These are phyloP conservation scores for Pythium phragmitis DNA, from an alignment of 352 stramenopile genomes.

Conservation along the genomic window DNA sequence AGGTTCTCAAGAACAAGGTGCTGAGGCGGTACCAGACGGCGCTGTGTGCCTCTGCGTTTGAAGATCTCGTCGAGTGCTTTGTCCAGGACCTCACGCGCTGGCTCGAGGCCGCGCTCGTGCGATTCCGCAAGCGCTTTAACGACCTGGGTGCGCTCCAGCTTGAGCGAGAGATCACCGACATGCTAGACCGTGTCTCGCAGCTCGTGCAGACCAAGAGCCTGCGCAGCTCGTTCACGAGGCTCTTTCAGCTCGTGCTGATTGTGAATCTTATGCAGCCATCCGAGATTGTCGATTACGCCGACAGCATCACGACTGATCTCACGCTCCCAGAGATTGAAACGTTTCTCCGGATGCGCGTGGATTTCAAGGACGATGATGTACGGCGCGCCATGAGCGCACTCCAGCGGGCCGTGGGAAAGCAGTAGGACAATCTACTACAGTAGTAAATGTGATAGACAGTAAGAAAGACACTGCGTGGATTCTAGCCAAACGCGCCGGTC, in stretches of 20 bases:
- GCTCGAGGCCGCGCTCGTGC: conserved; percentile 52
- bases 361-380: conserved; percentile 63
- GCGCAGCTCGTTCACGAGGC: conserved; percentile 59
- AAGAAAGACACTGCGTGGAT: neutral
- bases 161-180: conserved; percentile 69
- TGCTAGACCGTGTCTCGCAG: conserved; percentile 49
- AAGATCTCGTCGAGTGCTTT: conserved; percentile 62
- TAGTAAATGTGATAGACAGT: neutral
- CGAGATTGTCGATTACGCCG: conserved; percentile 69
- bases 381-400: conserved; percentile 31
- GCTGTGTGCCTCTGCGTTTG: conserved; percentile 60
- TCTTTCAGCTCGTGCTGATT: conserved; percentile 79
- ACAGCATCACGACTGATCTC: conserved; percentile 49
- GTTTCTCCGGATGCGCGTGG: conserved; percentile 64
- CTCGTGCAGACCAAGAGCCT: conserved; percentile 60
- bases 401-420: neutral
- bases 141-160: conserved; percentile 79
- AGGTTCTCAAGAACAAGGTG: conserved; percentile 67
- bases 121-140: conserved; percentile 66
- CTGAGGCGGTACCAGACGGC: conserved; percentile 59
- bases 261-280: conserved; percentile 76
- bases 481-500: conserved; percentile 56
- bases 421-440: neutral
- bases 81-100: conserved; percentile 57
- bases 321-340: conserved; percentile 47